Evolutionary conservation across 306 rosid genomes (phyloP).

Genomic region (Carpinus fangiana): DNA sequence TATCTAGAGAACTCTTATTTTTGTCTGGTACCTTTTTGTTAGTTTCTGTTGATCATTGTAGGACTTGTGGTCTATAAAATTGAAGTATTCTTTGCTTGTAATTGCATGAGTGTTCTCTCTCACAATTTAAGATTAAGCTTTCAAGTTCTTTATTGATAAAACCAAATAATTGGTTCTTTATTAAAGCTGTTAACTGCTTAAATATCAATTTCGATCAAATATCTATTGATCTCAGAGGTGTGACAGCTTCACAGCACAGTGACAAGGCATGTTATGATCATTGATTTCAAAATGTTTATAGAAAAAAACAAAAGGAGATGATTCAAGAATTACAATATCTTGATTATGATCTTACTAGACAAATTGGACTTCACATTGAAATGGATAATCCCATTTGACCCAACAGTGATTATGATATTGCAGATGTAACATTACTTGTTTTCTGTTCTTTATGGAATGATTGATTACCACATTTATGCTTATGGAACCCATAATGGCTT

Average conservation of each 20-base stretch:
- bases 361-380: conserved; percentile 2
- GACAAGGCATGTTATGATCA: not conserved
- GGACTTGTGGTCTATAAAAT: not conserved
- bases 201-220: not conserved
- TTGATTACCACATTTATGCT: not conserved
- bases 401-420: not conserved
- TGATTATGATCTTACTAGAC: not conserved
- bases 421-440: not conserved
- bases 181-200: not conserved
- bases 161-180: no score
- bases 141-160: no score
- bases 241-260: not conserved
- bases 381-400: not conserved
- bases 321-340: not conserved
- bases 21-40: not conserved
- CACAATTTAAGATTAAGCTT: no score
- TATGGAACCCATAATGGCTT: not conserved
- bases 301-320: not conserved
- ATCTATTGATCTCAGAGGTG: not conserved
- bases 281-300: not conserved
- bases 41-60: not conserved
- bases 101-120: no score
- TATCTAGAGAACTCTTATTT: not conserved
- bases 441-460: not conserved
- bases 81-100: not conserved